Conservation (phyloP, 371 early-diverging fungal species). For the Furculomyces boomerangus region DNA sequence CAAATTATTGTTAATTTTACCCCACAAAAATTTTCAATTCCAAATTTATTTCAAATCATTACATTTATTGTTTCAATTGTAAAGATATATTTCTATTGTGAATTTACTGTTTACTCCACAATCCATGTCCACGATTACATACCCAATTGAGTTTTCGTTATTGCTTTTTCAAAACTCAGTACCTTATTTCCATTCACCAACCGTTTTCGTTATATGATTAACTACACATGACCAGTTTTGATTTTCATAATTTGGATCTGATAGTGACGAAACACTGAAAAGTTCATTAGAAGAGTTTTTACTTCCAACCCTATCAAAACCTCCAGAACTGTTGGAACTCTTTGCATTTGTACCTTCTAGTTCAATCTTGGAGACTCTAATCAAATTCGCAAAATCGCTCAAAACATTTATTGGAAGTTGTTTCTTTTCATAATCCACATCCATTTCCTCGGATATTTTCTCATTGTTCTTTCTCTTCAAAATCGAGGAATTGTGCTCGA, state of each 20-base stretch:
- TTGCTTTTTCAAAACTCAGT: too few relatives aligned
- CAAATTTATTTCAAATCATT: too few relatives aligned
- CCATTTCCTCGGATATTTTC: background rate
- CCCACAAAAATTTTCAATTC: too few relatives aligned
- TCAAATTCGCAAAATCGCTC: slow-evolving; percentile 24
- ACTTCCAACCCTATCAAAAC: slow-evolving; percentile 11
- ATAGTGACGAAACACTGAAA: background rate
- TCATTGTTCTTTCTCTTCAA: slow-evolving; percentile 1
- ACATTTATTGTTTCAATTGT: too few relatives aligned
- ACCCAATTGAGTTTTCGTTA: too few relatives aligned
- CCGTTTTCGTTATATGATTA: slow-evolving; percentile 11
- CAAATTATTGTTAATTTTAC: too few relatives aligned
- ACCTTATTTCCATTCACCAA: background rate
- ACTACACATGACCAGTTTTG: slow-evolving; percentile 26
- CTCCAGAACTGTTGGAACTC: background rate
- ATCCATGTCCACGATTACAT: too few relatives aligned
- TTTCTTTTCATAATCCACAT: background rate
- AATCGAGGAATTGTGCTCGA: slow-evolving; percentile 31
- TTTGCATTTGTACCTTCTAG: background rate
- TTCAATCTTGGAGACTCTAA: slow-evolving; percentile 15
- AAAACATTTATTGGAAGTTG: slow-evolving; percentile 15
- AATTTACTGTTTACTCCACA: too few relatives aligned
- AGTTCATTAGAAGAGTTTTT: background rate
- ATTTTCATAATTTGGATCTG: slow-evolving; percentile 12
- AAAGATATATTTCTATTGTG: too few relatives aligned